Evolutionary conservation across 2,329 filamentous ascomycete genomes (phyloP).

Genomic region (Trichoderma arundinaceum): DNA sequence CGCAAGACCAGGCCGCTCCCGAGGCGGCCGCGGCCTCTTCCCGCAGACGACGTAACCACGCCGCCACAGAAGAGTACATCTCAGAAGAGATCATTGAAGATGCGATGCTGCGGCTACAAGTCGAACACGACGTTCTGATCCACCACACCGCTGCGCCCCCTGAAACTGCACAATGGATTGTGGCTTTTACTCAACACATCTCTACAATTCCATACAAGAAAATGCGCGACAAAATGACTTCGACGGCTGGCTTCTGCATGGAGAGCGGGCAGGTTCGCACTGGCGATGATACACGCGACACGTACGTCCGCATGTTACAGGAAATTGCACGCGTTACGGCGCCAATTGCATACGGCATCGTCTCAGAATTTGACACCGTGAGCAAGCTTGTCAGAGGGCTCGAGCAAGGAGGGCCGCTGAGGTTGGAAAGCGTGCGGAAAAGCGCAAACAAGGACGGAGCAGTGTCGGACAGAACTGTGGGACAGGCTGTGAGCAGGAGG

Average conservation of each 20-base stretch:
- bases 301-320: constrained; percentile 76
- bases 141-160: constrained; percentile 67
- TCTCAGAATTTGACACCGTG: constrained; percentile 63
- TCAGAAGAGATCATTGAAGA: constrained; percentile 74
- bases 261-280: constrained; percentile 75
- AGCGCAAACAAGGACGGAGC: constrained; percentile 63
- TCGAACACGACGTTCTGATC: constrained; percentile 68
- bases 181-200: constrained; percentile 77
- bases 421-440: constrained; percentile 66
- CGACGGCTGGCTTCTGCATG: constrained; percentile 75
- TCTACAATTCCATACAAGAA: constrained; percentile 75
- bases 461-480: constrained; percentile 60
- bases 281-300: constrained; percentile 69
- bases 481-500: constrained; percentile 63
- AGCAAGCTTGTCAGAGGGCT: constrained; percentile 64
- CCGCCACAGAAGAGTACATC: constrained; percentile 54
- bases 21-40: constrained; percentile 34
- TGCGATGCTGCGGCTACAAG: constrained; percentile 71
- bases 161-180: constrained; percentile 76
- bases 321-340: constrained; percentile 75
- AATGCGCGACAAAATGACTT: constrained; percentile 54
- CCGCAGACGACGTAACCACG: constrained; percentile 49
- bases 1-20: constrained; percentile 41
- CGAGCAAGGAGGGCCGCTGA: constrained; percentile 61
- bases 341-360: constrained; percentile 73